Conservation (phyloP, 1,284 basidiomycete genomes). For the Takashimella tepidaria region DNA sequence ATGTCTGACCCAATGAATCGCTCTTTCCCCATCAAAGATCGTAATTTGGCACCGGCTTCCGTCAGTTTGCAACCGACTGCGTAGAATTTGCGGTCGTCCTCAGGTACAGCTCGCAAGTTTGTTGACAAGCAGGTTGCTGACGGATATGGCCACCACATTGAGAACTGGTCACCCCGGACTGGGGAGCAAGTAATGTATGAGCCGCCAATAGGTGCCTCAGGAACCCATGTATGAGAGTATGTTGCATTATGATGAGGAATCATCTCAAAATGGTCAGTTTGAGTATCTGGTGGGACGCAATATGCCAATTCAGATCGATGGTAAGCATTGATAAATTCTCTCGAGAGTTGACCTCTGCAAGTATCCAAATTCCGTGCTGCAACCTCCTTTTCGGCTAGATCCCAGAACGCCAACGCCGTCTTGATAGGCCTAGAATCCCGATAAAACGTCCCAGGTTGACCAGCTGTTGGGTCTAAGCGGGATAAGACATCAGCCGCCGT, state of each 20-base stretch:
- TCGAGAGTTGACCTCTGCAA: conserved; percentile 31
- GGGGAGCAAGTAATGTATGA: conserved; percentile 20
- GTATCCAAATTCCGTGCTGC: conserved; percentile 27
- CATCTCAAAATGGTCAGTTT: background rate
- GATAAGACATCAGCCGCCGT: conserved; percentile 10
- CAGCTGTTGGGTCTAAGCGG: conserved; percentile 16
- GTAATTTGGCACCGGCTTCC: conserved; percentile 17
- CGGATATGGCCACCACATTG: conserved; percentile 41
- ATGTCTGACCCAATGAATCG: conserved; percentile 29
- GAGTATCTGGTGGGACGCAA: conserved; percentile 14
- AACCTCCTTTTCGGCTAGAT: conserved; percentile 37
- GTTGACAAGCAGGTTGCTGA: conserved; percentile 33
- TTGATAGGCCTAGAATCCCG: conserved; percentile 33
- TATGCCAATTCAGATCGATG: conserved; percentile 17
- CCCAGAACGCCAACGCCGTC: conserved; percentile 30
- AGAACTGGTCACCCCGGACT: conserved; percentile 23
- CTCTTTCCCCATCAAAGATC: conserved; percentile 32
- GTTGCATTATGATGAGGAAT: background rate
- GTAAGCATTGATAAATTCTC: conserved; percentile 29
- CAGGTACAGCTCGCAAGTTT: conserved; percentile 20
- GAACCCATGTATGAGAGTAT: background rate
- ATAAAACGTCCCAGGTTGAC: conserved; percentile 29
- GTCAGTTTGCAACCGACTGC: conserved; percentile 26
- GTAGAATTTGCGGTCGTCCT: conserved; percentile 13
- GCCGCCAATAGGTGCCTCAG: background rate